Evolutionary conservation across 352 stramenopile genomes (phyloP), one percentile per base, ranked within the genome.

Genomic region (Peronospora destructor): DNA sequence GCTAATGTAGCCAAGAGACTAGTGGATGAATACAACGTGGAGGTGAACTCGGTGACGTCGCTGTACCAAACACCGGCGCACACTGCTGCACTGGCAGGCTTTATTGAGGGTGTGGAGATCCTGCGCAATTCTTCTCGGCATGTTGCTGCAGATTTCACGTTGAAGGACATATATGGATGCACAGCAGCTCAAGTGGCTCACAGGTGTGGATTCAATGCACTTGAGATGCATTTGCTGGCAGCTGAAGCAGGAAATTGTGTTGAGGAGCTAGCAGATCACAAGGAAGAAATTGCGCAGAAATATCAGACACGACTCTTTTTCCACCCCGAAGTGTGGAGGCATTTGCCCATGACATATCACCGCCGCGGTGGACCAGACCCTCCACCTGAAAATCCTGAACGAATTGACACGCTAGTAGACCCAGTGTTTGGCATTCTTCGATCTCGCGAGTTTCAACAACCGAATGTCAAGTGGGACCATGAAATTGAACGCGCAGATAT

Each of bases 311-410:
- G 67, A 13, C 85, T 97, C 43, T 76, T 86, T 25, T 89, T 81
- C 51, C 83, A 95, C 49, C 68, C 67, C 1, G 75, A 91, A 47
- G 85, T 75, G 38, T 59, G 85, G 48, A 58, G 62, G 43, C 89
- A 97, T 61, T 61, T 95, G 53, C 73, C 77, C n/a, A 73, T 79
- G 68, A 59, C 71, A 10, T 76, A 73, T 51, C 68, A 91, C 60
- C 56, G 62, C 56, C 71, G 72, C n/a, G 68, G 80, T 12, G 71
- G 71, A 3, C 55, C 52, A 6, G 84, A 95, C 16, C 82, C 80
- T n/a, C 87, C 87, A 16, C 85, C 90, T 10, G 90, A 97, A 59
- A 97, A 96, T 47, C 69, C 81, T 3, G 81, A 93, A 52, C 81
- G 90, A 16, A 80, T 97, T 13, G 74, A 86, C 29, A 90, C 87